Evolutionary conservation across 768 basidiomycete species (phyloP), one percentile per base, ranked within the genome.

Genomic region (Suillus brevipes): DNA sequence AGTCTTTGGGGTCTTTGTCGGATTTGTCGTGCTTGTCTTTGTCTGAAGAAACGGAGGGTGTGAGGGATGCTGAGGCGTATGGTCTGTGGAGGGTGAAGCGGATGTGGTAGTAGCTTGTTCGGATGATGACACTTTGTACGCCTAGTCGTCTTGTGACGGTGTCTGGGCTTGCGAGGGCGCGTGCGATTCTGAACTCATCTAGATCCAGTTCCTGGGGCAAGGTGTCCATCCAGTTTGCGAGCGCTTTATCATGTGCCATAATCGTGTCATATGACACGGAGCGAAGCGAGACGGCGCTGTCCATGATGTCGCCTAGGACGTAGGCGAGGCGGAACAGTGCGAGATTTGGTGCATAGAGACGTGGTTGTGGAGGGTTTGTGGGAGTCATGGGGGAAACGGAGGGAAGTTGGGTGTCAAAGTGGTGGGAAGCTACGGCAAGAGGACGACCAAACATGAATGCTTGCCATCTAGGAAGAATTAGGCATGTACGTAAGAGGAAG

Each of bases 401-500:
- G 37, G 92, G 92, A 18, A 92, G 79, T 67, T 86, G 88, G 0
- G 92, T 94, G 73, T 94, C 91, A 73, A 91, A 94, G 75, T 93
- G 92, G 73, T 92, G 89, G 5, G 91, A 88, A 4, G 89, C 87
- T 63, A 94, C 88, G 36, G 84, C 79, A 40, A 90, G 78, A 4
- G 92, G 92, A 25, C 92, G 83, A 18, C 92, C 93, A 74, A 94
- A 91, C 84, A 92, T 84, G 77, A 94, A 94, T 0, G 91, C 89
- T 73, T 94, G 91, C 92, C 92, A 94, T 68, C 91, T 92, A 68
- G 23, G 71, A 10, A 23, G 25, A 42, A 65, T 55, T 49, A 65
- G 42, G 49, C 12, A 60, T 65, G 67, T 61, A 62, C 13, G 12
- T 40, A 9, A 6, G 40, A 6, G 40, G 63, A 50, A 16, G 61